A percentile compares a stretch with the other conserved stretches of the same genome.
Evolutionary conservation across 2,329 filamentous ascomycete genomes (phyloP).

Genomic region (Sporothrix globosa): DNA sequence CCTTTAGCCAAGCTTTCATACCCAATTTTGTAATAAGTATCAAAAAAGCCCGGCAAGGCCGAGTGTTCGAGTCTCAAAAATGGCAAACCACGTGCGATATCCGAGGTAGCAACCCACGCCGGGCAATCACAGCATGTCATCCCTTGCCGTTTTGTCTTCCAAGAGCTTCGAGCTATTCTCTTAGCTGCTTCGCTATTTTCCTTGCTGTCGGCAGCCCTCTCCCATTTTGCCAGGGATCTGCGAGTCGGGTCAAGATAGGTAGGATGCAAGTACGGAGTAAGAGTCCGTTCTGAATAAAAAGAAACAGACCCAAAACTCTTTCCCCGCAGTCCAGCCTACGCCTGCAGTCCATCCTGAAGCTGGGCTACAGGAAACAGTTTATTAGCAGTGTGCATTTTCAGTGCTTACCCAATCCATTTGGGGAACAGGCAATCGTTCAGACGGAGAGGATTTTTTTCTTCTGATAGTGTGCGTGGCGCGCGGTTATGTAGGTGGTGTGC

Average conservation of each 20-base stretch:
- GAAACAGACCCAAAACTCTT: neutral
- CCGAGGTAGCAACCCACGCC: too few relatives aligned
- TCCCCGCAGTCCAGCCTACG: conserved; percentile 25
- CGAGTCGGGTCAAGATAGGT: neutral
- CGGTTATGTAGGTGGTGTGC: neutral
- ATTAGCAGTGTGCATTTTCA: neutral
- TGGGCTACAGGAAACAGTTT: neutral
- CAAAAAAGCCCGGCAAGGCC: too few relatives aligned
- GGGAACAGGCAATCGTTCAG: neutral
- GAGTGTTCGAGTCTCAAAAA: too few relatives aligned
- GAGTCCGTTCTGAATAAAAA: neutral
- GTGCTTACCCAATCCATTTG: neutral
- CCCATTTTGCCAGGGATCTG: conserved; percentile 14
- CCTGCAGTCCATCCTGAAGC: neutral
- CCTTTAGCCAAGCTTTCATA: too few relatives aligned
- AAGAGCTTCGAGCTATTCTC: conserved; percentile 1
- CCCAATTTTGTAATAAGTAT: too few relatives aligned
- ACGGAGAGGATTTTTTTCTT: neutral
- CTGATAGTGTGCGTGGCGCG: conserved; percentile 19
- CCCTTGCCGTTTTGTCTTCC: neutral
- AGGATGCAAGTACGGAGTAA: conserved; percentile 3
- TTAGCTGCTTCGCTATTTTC: conserved; percentile 21
- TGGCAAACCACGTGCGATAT: too few relatives aligned
- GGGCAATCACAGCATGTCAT: neutral
- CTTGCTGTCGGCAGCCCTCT: conserved; percentile 17